Conservation (phyloP, 495 filamentous ascomycete genomes). For the Penicillium cosmopolitanum region DNA sequence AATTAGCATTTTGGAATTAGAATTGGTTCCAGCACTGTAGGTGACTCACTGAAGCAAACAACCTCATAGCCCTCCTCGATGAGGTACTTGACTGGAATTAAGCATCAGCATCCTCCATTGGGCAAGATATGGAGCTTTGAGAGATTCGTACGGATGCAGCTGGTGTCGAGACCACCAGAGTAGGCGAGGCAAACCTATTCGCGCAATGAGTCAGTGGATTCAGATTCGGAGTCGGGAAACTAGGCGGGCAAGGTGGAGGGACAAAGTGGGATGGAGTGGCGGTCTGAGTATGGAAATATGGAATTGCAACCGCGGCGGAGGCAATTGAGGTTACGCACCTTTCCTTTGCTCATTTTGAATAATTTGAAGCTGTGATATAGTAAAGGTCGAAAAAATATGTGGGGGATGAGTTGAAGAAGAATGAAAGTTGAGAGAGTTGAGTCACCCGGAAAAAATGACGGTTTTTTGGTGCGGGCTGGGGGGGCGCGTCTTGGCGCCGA, state of each 20-base stretch:
- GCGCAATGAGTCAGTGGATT: conserved; percentile 23
- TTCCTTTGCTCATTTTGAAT: conserved; percentile 35
- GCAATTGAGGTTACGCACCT: conserved; percentile 25
- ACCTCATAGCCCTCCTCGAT: conserved; percentile 72
- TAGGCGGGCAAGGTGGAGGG: conserved; percentile 10
- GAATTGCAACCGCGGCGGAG: not conserved
- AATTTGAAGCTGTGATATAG: conserved; percentile 11
- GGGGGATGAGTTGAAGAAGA: conserved; percentile 20
- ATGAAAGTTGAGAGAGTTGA: conserved; percentile 27
- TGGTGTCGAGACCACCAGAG: conserved; percentile 67
- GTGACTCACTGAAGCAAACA: conserved; percentile 60
- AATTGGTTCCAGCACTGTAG: not conserved
- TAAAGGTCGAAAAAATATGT: conserved; percentile 10
- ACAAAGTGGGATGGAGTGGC: conserved; percentile 22
- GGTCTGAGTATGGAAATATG: conserved; percentile 20
- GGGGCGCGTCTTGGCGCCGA: conserved; percentile 31
- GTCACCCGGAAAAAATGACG: conserved; percentile 37
- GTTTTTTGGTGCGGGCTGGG: conserved; percentile 33
- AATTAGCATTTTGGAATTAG: conserved; percentile 34
- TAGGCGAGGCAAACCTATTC: conserved; percentile 43
- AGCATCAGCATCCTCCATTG: conserved; percentile 24
- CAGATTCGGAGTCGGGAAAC: not conserved
- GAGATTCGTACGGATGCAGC: conserved; percentile 54
- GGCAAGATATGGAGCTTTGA: conserved; percentile 3
- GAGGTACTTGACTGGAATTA: conserved; percentile 57